phyloP scores from a whole-genome alignment of 2,329 filamentous ascomycete genomes.

The Leptographium procerum region DNA sequence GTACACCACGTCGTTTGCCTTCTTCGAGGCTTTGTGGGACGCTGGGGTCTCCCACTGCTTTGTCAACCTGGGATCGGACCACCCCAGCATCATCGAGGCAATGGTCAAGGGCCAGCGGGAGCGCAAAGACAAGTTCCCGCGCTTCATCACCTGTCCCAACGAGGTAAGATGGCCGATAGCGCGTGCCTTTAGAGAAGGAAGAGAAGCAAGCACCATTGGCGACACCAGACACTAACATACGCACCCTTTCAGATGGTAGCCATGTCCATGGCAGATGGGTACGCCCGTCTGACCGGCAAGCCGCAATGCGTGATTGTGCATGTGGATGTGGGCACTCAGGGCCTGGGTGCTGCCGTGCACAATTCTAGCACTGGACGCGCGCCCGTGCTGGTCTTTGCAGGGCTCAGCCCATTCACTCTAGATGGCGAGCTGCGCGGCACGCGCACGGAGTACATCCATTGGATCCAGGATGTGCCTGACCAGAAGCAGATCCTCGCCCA shows the following conservation, averaged over 20 bases:
- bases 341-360: constrained; percentile 59
- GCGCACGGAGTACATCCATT: constrained; percentile 32
- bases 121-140: constrained; percentile 48
- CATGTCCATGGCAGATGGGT: constrained; percentile 65
- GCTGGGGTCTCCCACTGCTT: constrained; percentile 48
- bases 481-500: constrained; percentile 51
- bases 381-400: constrained; percentile 42
- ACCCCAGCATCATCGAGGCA: constrained; percentile 64
- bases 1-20: constrained; percentile 70
- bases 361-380: constrained; percentile 58
- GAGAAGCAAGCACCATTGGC: background rate
- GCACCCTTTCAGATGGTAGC: constrained; percentile 57
- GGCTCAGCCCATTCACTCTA: constrained; percentile 29
- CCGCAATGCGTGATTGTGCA: constrained; percentile 63
- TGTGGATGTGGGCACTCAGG: constrained; percentile 65
- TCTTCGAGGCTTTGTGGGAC: constrained; percentile 73
- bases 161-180: constrained; percentile 34
- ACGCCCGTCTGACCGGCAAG: constrained; percentile 53
- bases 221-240: background rate
- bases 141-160: constrained; percentile 62
- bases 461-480: constrained; percentile 24
- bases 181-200: background rate
- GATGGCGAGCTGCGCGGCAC: constrained; percentile 30
- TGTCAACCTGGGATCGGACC: constrained; percentile 50
- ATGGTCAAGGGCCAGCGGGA: constrained; percentile 61